Base-by-base conservation (phyloP, 1,284 basidiomycete species). In the Golubevia sp. region DNA sequence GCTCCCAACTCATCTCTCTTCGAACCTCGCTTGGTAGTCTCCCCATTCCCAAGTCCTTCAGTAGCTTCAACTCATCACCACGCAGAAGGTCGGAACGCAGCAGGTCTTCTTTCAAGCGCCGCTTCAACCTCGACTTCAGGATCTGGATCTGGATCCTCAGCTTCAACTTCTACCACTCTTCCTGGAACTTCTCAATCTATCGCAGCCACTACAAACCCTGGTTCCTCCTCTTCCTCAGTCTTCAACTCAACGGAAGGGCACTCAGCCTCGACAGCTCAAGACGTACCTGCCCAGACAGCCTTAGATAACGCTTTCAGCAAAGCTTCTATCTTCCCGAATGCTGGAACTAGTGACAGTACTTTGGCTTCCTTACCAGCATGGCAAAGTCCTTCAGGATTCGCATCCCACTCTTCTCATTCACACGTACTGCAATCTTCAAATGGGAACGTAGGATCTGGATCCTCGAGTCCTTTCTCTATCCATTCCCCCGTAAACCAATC, bases 41-140 rank as follows among this genome's bases (percentile, higher is more conserved):
- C 73, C 18, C 62, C 73, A 2, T 55, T 68, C 55, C 70, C 68
- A 0, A 74, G 62, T 25, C 73, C 73, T 5, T 72, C 70, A 1
- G 73, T 74, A 8, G 73, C 73, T 3, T 72, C 70, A 6, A 64
- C 67, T 3, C 61, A 67, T 11, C 70, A 68, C 20, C 66, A 74
- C 50, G 73, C 73, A 18, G 52, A 67, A 6, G 73, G 73, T 11
- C 13, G 66, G 20, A 62, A 70, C 3, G 70, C 68, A 49, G 70
- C 70, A 34, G 30, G 11, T 3, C 4, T 11, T 52, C 67, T 69
- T n/a, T 65, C 63, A 8, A 8, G 58, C 1, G 60, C 63, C 2
- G 63, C 49, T 26, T 20, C 24, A 21, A 25, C 15, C 11, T 25
- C 21, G 44, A 13, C 49, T 30, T 20, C 20, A 38, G 48, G 53